Percentiles rank a stretch among this genome's conserved stretches.
These are phyloP conservation scores for Rhodomyrtus tomentosa DNA, from an alignment of 345 rosid species.

Conservation along the genomic window DNA sequence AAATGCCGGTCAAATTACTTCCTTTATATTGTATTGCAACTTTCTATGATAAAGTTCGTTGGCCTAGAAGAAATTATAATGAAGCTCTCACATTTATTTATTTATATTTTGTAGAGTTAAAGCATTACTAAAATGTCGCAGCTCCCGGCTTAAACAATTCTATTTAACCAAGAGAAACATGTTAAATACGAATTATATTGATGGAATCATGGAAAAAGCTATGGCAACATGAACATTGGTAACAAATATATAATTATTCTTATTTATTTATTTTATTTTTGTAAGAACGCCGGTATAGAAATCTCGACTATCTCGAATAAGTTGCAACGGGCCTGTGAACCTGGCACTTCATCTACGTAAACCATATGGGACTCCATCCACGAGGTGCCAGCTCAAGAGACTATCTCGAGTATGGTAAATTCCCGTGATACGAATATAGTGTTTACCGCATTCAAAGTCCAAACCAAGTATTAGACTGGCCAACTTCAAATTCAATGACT, in stretches of 20 bases:
- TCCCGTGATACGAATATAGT: not conserved
- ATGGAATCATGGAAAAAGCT: not conserved
- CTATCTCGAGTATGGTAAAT: not conserved
- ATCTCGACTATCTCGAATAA: not conserved
- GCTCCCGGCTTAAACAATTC: not conserved
- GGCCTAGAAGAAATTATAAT: not conserved
- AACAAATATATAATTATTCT: not conserved
- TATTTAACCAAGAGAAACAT: not conserved
- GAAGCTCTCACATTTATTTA: not conserved
- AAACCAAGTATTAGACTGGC: not conserved
- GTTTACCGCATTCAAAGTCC: not conserved
- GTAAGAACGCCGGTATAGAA: not conserved
- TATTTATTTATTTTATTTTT: not conserved
- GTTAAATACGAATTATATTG: not conserved
- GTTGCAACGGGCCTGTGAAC: not conserved
- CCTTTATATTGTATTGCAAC: not conserved
- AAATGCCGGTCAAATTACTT: not conserved
- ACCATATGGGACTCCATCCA: not conserved
- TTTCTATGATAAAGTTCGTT: not conserved
- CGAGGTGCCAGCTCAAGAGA: not conserved
- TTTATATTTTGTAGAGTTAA: not conserved
- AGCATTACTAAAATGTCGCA: not conserved
- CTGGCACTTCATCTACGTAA: not conserved
- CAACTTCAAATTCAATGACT: not conserved
- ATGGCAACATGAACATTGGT: not conserved